Evolutionary conservation across 495 filamentous ascomycete species (phyloP).

Genomic region (Cercophora samala): DNA sequence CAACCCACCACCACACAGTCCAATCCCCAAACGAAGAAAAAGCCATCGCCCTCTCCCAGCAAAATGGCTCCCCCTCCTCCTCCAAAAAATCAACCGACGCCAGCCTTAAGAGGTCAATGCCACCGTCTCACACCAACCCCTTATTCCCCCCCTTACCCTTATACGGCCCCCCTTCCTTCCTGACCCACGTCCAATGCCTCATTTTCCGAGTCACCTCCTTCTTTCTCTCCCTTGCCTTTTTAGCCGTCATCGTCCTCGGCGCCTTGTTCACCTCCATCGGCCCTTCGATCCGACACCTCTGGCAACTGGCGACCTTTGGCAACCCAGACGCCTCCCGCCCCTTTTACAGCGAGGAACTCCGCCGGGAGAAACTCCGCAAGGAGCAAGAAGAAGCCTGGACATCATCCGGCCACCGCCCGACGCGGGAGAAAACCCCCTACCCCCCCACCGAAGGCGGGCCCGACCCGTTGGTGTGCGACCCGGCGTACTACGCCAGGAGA

Average conservation of each 20-base stretch:
- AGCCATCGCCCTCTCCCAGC: slow-evolving; percentile 6
- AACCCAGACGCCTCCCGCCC: slow-evolving; percentile 58
- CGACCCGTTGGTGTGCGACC: slow-evolving; percentile 74
- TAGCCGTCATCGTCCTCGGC: slow-evolving; percentile 71
- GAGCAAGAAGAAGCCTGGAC: slow-evolving; percentile 62
- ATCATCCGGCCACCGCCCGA: slow-evolving; percentile 38
- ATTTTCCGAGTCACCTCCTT: slow-evolving; percentile 63
- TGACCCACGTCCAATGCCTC: slow-evolving; percentile 61
- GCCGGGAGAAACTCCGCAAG: slow-evolving; percentile 50
- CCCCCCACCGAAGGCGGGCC: slow-evolving; percentile 72
- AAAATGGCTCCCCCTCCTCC: background rate
- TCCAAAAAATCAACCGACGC: slow-evolving; percentile 29
- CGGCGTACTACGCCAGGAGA: slow-evolving; percentile 80
- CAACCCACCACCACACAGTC: slow-evolving; percentile 21
- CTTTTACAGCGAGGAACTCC: slow-evolving; percentile 66
- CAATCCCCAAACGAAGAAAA: slow-evolving; percentile 21
- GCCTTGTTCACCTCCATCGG: slow-evolving; percentile 62
- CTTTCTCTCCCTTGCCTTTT: slow-evolving; percentile 70
- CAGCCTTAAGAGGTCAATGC: slow-evolving; percentile 44
- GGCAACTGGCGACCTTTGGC: slow-evolving; percentile 49
- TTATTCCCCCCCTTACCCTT: slow-evolving; percentile 84
- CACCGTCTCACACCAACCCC: slow-evolving; percentile 68
- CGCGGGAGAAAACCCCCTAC: slow-evolving; percentile 54
- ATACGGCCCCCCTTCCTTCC: slow-evolving; percentile 68
- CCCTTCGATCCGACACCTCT: slow-evolving; percentile 42